phyloP scores from a whole-genome alignment of 768 basidiomycete genomes.

The Lactarius evosmus region DNA sequence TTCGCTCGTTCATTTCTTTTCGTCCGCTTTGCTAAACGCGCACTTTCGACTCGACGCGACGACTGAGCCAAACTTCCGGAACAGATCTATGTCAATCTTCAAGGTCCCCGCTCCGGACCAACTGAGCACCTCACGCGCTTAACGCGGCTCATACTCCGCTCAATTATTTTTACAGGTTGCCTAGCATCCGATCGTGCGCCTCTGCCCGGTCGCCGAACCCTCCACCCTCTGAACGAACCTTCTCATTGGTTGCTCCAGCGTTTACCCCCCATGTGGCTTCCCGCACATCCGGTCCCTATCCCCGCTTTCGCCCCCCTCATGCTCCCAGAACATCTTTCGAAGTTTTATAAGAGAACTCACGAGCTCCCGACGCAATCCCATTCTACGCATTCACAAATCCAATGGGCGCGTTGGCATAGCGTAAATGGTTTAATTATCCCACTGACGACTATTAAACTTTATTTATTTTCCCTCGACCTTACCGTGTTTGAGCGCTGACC shows the following conservation, averaged over 20 bases:
- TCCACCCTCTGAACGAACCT: background rate
- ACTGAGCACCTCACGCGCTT: background rate
- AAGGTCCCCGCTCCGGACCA: background rate
- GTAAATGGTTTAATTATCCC: background rate
- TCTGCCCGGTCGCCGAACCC: background rate
- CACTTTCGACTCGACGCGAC: background rate
- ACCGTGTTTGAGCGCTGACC: background rate
- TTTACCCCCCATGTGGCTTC: no score
- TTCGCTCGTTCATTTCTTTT: slow-evolving; percentile 1
- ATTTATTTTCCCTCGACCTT: background rate
- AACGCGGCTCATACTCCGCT: background rate
- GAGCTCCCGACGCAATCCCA: background rate
- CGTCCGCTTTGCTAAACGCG: background rate
- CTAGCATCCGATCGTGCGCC: slow-evolving; percentile 11
- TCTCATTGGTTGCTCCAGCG: background rate
- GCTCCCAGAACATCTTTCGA: background rate
- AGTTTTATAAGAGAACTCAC: background rate
- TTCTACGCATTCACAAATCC: background rate
- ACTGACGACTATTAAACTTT: background rate
- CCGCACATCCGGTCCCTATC: background rate
- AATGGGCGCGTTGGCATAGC: background rate
- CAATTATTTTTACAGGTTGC: slow-evolving; percentile 2
- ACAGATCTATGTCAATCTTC: background rate
- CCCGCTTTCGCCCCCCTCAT: background rate
- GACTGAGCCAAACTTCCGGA: slow-evolving; percentile 15